Percentiles rank a stretch among this genome's conserved stretches.
These are phyloP conservation scores for Magnolia kwangsiensis DNA, from an alignment of 164 flowering plant species.

Conservation along the genomic window DNA sequence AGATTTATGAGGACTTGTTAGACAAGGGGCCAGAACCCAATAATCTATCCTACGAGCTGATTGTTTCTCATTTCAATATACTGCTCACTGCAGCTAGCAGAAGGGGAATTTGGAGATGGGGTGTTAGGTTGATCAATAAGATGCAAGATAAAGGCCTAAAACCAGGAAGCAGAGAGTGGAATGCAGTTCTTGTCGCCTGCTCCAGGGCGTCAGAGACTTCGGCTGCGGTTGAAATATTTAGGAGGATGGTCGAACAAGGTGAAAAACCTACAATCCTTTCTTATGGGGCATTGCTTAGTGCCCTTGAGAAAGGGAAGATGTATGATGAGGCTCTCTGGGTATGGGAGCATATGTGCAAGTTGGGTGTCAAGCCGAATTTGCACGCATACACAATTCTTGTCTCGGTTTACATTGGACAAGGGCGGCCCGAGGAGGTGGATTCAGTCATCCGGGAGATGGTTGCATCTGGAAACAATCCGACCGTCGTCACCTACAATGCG, in stretches of 20 bases:
- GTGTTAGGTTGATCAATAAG: constrained; percentile 70
- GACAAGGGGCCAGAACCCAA: constrained; percentile 94
- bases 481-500: constrained; percentile 91
- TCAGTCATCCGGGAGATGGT: constrained; percentile 64
- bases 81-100: constrained; percentile 72
- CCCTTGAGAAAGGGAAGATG: constrained; percentile 86
- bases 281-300: constrained; percentile 94
- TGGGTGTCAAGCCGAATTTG: constrained; percentile 74
- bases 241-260: constrained; percentile 83
- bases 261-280: constrained; percentile 84
- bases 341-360: constrained; percentile 86
- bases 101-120: constrained; percentile 95
- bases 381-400: constrained; percentile 90
- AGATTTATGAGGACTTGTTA: constrained; percentile 81
- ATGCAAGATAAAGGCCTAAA: constrained; percentile 95
- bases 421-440: constrained; percentile 56
- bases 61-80: constrained; percentile 76
- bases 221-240: constrained; percentile 82
- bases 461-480: constrained; percentile 53
- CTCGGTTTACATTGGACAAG: constrained; percentile 65
- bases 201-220: constrained; percentile 86
- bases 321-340: constrained; percentile 81
- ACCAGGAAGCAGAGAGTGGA: constrained; percentile 84
- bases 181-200: constrained; percentile 93
- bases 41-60: constrained; percentile 69